Percentiles rank a stretch among this genome's conserved stretches.
These are phyloP conservation scores for Amniculicola lignicola DNA, from an alignment of 495 filamentous ascomycete genomes.

Conservation along the genomic window DNA sequence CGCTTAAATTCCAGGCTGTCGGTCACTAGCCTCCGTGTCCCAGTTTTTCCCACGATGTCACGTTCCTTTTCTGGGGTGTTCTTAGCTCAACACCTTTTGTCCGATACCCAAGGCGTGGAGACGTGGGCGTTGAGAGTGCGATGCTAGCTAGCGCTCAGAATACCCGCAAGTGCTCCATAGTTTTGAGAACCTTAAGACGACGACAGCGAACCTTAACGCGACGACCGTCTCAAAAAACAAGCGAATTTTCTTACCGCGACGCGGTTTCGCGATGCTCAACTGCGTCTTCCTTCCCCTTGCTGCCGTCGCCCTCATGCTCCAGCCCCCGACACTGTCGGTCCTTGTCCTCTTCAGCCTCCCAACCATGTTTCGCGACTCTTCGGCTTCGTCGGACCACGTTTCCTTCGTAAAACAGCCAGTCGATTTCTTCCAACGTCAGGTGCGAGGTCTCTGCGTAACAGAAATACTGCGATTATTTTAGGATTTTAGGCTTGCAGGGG, in stretches of 20 bases:
- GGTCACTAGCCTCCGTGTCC: no score
- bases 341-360: constrained; percentile 2
- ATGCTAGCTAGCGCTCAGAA: neutral
- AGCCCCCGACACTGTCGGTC: neutral
- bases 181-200: neutral
- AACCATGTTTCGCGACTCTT: constrained; percentile 12
- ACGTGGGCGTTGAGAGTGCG: neutral
- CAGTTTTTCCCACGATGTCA: no score
- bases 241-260: neutral
- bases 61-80: no score
- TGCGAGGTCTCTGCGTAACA: constrained; percentile 40
- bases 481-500: neutral
- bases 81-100: constrained; percentile 1
- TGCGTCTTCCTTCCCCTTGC: neutral
- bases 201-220: neutral
- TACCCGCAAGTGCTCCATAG: neutral
- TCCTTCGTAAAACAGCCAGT: constrained; percentile 27
- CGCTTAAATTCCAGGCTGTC: no score
- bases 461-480: constrained; percentile 9
- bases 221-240: neutral
- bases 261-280: neutral
- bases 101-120: neutral
- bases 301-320: constrained; percentile 1
- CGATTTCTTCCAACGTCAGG: constrained; percentile 35
- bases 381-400: constrained; percentile 10